Percentiles rank a stretch among this genome's conserved stretches.
These are phyloP conservation scores for Pseudonitzschia pungens DNA, from an alignment of 108 stramenopile species.

Conservation along the genomic window DNA sequence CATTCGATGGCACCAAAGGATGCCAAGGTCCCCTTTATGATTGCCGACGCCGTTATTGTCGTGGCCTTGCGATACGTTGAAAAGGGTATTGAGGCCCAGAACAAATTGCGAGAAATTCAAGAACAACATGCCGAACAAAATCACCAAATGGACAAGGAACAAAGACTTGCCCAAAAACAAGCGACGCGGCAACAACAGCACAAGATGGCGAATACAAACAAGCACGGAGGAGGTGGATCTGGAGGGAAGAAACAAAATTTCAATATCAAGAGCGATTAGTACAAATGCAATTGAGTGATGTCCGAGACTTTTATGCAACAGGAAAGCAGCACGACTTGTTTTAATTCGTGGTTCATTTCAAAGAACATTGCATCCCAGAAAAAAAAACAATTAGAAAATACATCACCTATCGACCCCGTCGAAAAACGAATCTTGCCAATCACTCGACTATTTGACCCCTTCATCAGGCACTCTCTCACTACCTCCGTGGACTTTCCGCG, in stretches of 20 bases:
- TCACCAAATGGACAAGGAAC: constrained; percentile 27
- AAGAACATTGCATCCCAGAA: background rate
- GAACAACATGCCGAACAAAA: constrained; percentile 16
- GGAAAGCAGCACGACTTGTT: background rate
- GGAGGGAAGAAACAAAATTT: background rate
- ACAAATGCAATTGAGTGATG: background rate
- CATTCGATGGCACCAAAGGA: constrained; percentile 16
- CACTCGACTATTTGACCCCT: background rate
- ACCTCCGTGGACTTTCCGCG: background rate
- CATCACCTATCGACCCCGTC: background rate
- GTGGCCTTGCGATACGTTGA: constrained; percentile 17
- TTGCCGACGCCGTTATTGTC: constrained; percentile 28
- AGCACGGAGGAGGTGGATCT: background rate
- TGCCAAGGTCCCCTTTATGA: constrained; percentile 29
- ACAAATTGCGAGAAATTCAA: constrained; percentile 23
- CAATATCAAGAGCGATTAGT: background rate
- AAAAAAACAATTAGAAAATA: background rate
- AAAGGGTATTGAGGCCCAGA: constrained; percentile 14
- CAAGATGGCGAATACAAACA: background rate
- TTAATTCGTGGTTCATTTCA: background rate
- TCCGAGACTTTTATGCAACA: background rate
- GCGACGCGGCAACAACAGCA: background rate
- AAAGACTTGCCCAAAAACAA: constrained; percentile 16
- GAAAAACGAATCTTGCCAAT: background rate
- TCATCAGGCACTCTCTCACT: background rate